Base-by-base conservation (phyloP, 2,329 filamentous ascomycete genomes). In the Fusarium coicis region DNA sequence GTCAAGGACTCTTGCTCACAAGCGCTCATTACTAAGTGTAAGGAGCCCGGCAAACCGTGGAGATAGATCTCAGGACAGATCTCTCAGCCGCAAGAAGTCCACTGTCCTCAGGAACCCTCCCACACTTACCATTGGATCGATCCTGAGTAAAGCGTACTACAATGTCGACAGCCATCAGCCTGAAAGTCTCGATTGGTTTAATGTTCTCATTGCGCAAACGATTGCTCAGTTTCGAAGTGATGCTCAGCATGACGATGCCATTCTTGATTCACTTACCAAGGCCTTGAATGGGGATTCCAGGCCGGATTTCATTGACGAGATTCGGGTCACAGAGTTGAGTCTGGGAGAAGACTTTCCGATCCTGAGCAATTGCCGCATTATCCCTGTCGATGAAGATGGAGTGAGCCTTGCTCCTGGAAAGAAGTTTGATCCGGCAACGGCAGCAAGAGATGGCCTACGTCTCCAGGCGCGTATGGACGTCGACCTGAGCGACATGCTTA, bases 101-200 rank as follows among this genome's bases (percentile, higher is more conserved):
- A 93, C 89, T 78, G 91, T 96, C 19, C 86, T 96, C 12, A 89
- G 93, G 9, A 91, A 90, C 23, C 89, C 93, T 1, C 92, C 93
- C 2, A 89, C 90, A 8, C 89, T 97, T 23, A 97, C 95, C 9
- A 97, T 97, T n/a, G 93, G 93, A 56, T 97, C 95, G 15, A 98
- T 99, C 69, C 88, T 99, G 32, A 92, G 92, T 76, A 99, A 99
- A 85, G 98, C 96, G 28, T 99, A 98, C 83, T 99, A 99, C 85
- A 97, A 97, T 79, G 94, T 96, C 47, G 90, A 97, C 76, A 95
- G 94, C 68, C 96, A 99, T 81, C 96, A 98, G 82, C 96, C 96
- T 2, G 96, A 99, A 83, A 97, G 93, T 65, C 84, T 99, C 68
- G 96, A 99, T 83, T 99, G 96, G 96, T 98, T 99, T 87, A 99